Percentiles rank a stretch among this genome's conserved stretches.
Conservation (phyloP, 2,329 filamentous ascomycete species). For the Botryotinia convoluta region DNA sequence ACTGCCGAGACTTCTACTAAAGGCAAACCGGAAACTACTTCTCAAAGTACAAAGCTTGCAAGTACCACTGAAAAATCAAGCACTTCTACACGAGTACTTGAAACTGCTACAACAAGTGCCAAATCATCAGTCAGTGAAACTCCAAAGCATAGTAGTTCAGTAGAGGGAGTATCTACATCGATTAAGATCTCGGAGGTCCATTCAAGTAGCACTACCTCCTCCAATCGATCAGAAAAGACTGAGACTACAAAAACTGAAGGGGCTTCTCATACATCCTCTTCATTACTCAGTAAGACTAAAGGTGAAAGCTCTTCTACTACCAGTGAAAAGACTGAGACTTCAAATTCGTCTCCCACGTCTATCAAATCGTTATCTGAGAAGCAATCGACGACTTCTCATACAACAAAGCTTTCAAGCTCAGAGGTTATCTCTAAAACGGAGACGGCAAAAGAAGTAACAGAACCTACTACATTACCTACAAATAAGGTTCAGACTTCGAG, state of each 20-base stretch:
- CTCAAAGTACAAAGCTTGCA: neutral
- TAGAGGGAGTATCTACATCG: neutral
- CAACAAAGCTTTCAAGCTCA: neutral
- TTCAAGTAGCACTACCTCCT: neutral
- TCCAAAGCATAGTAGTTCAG: neutral
- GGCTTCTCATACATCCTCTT: neutral
- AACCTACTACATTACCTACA: neutral
- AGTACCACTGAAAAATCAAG: neutral
- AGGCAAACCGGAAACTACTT: neutral
- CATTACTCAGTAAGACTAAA: neutral
- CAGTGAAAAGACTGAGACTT: neutral
- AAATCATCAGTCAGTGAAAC: neutral
- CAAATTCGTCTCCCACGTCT: neutral
- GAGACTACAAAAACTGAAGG: neutral
- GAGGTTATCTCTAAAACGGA: neutral
- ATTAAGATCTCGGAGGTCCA: neutral
- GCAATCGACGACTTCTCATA: neutral
- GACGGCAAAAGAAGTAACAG: neutral
- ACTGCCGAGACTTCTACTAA: neutral
- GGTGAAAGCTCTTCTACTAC: neutral
- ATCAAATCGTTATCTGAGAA: neutral
- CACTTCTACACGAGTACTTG: neutral
- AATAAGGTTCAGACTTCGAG: neutral
- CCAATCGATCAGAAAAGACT: neutral
- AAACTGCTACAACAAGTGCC: neutral